These are phyloP conservation scores for Acanthamoeba castellanii DNA, from an alignment of 208 protist genomes.

Conservation along the genomic window DNA sequence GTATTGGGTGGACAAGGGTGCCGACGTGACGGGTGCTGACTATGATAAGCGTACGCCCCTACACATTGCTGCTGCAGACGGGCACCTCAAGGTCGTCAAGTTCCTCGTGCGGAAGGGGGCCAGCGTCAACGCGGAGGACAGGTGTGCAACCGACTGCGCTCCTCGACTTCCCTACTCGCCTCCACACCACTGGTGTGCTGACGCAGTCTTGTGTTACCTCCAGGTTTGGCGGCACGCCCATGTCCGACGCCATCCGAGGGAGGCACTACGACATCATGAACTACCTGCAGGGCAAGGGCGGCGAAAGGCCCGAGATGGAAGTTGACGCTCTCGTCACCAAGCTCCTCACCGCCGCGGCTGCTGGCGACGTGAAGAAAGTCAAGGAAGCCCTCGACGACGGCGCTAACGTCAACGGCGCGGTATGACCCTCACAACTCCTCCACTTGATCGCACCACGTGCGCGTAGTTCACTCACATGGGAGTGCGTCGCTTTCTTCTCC, in stretches of 20 bases:
- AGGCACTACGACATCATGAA: slow-evolving; percentile 20
- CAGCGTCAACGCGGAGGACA: slow-evolving; percentile 73
- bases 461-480: background rate
- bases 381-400: background rate
- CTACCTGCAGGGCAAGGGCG: slow-evolving; percentile 19
- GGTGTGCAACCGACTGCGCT: background rate
- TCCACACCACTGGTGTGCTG: background rate
- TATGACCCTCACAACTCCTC: background rate
- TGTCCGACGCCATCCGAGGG: slow-evolving; percentile 35
- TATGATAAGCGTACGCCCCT: slow-evolving; percentile 83
- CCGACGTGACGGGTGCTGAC: slow-evolving; percentile 74
- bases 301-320: background rate
- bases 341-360: slow-evolving; percentile 18
- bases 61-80: slow-evolving; percentile 81
- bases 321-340: background rate
- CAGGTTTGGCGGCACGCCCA: slow-evolving; percentile 45
- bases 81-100: slow-evolving; percentile 80
- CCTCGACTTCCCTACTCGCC: background rate
- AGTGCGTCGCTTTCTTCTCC: background rate
- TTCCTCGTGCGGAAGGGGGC: slow-evolving; percentile 77
- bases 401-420: slow-evolving; percentile 32
- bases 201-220: background rate
- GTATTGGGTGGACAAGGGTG: background rate
- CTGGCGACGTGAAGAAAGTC: slow-evolving; percentile 2
- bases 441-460: background rate